Conservation (phyloP, 257 asterid genomes). For the Scutellaria galericulata region DNA sequence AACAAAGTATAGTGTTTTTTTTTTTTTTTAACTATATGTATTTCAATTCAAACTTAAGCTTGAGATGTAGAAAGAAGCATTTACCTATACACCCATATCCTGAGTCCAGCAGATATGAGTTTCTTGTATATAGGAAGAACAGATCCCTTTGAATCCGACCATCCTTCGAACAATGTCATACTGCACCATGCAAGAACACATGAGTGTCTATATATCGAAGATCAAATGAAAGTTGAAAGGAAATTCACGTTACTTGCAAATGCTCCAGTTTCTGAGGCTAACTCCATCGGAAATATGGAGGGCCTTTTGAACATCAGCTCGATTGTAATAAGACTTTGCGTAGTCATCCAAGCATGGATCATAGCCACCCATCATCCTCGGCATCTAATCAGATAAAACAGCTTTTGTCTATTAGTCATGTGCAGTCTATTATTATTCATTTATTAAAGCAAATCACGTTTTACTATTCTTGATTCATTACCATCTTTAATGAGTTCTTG, state of each 20-base stretch:
- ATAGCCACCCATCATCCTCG: slow-evolving; percentile 76
- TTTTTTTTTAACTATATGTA: too few relatives aligned
- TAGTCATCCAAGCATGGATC: slow-evolving; percentile 91
- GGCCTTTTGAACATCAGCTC: slow-evolving; percentile 78
- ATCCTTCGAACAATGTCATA: slow-evolving; percentile 58
- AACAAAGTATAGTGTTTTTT: neutral
- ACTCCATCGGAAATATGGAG: slow-evolving; percentile 72
- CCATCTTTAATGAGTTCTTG: slow-evolving; percentile 62
- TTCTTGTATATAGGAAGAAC: slow-evolving; percentile 84
- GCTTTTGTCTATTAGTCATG: neutral
- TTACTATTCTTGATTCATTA: slow-evolving; percentile 21
- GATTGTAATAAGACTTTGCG: slow-evolving; percentile 68
- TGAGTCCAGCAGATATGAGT: slow-evolving; percentile 72
- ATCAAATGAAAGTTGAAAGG: neutral
- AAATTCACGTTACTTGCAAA: slow-evolving; percentile 71
- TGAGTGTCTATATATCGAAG: neutral
- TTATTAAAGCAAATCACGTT: neutral
- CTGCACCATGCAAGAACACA: slow-evolving; percentile 47
- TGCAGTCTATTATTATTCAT: too few relatives aligned
- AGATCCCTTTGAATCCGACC: slow-evolving; percentile 65
- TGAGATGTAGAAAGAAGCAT: neutral
- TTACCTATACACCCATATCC: slow-evolving; percentile 92
- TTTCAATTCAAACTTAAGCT: neutral
- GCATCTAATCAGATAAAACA: slow-evolving; percentile 50
- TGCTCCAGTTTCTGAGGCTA: slow-evolving; percentile 66